Percentiles rank a stretch among this genome's conserved stretches.
Conservation (phyloP, 2,329 filamentous ascomycete genomes). For the Talaromyces albobiverticillius region DNA sequence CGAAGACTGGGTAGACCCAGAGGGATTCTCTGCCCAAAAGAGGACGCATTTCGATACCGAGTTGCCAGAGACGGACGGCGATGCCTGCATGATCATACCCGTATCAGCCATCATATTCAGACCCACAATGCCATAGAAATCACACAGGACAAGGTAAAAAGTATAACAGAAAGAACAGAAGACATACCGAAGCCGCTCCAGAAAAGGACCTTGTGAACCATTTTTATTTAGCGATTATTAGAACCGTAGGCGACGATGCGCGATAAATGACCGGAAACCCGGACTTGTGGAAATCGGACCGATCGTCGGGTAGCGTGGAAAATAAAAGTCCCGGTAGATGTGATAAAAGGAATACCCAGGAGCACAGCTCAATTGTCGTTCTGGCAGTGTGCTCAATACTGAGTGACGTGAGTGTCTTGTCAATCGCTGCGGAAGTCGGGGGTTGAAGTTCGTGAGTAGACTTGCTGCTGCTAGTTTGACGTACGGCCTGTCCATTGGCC, state of each 20-base stretch:
- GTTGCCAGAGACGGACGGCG: constrained; percentile 89
- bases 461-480: not conserved
- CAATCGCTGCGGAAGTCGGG: not conserved
- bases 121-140: not conserved
- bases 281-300: constrained; percentile 1
- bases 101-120: constrained; percentile 13
- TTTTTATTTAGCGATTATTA: constrained; percentile 25
- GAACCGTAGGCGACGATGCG: constrained; percentile 17
- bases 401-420: not conserved
- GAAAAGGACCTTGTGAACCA: constrained; percentile 54
- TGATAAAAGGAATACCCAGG: not conserved
- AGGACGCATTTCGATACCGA: constrained; percentile 97
- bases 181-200: constrained; percentile 77
- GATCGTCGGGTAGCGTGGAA: not conserved
- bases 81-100: constrained; percentile 61
- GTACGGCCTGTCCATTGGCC: not conserved
- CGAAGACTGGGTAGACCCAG: constrained; percentile 91
- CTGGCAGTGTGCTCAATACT: constrained; percentile 13
- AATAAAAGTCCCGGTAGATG: not conserved
- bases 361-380: not conserved
- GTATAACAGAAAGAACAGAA: constrained; percentile 13
- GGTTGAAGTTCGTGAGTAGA: not conserved
- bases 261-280: constrained; percentile 7
- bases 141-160: not conserved
- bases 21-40: constrained; percentile 81